Base-by-base conservation (phyloP, 805 yeast genomes). In the Metschnikowia matae region DNA sequence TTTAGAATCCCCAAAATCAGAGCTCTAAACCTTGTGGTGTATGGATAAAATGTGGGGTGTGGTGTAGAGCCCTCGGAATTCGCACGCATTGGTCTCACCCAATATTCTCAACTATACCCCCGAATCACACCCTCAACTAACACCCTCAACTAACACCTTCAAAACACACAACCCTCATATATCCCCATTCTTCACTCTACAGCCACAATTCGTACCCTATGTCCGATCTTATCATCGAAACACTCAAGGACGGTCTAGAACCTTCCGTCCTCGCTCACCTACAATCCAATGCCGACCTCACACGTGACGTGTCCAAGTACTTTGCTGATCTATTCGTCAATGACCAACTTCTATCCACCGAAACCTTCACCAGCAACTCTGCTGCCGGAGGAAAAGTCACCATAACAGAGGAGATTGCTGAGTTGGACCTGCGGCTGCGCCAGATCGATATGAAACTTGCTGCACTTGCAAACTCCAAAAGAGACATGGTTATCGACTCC, bases 321-420 rank as follows among this genome's bases (percentile, higher is more conserved):
- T 69, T 78, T 40, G 66, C 65, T 36, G 65, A 68, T 4, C 62
- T 82, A 10, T 65, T 84, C 35, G 73, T 78, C 40, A 78, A 79
- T 40, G 80, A 81, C 33, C 74, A 73, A 39, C 57, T 73, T 65
- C 50, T 75, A 62, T 52, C 83, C 62, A 59, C 82, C 58, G 78
- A 73, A 3, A 58, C 65, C 46, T 56, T 68, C 68, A 53, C 80
- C 64, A 58, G 78, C 62, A 60, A 76, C 67, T 31, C 73, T 54
- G 46, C 45, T 13, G 23, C 32, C 15, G 40, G 33, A 15, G 50
- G 42, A 15, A 43, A 40, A 15, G 23, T 42, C 31, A 77, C 83
- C 0, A 56, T 82, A 33, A 79, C 82, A 1, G 89, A 85, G 55
- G 90, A 84, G 60, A 83, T 86, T 40, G 91, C 91, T 0, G 92